phyloP scores from a whole-genome alignment of 2,329 filamentous ascomycete genomes.

The Xylaria sp. region DNA sequence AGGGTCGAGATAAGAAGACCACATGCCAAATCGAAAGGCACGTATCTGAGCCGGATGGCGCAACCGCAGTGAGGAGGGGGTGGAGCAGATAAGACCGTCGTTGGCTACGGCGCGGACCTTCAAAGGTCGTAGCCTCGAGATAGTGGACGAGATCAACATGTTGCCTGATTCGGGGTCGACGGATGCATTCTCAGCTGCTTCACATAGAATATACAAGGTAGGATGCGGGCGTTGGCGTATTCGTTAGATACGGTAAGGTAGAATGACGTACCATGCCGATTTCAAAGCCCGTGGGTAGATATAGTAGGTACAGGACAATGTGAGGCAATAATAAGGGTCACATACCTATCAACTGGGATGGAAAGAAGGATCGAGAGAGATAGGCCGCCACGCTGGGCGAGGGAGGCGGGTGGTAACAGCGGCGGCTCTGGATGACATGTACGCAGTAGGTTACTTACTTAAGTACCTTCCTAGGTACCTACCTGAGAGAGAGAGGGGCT shows the following conservation, averaged over 20 bases:
- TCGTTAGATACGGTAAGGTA: neutral
- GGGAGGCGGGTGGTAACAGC: conserved; percentile 4
- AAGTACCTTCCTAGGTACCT: too few species aligned
- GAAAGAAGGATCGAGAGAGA: neutral
- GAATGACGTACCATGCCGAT: conserved; percentile 29
- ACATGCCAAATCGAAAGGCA: conserved; percentile 61
- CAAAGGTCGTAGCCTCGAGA: conserved; percentile 46
- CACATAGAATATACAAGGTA: conserved; percentile 12
- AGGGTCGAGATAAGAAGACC: conserved; percentile 57
- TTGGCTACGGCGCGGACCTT: conserved; percentile 37
- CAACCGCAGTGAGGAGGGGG: conserved; percentile 37
- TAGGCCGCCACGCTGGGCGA: conserved; percentile 5
- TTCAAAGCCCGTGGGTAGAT: neutral
- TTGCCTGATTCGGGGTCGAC: conserved; percentile 37
- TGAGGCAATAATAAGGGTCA: conserved; percentile 14
- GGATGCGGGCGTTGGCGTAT: conserved; percentile 10
- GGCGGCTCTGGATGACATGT: conserved; percentile 1
- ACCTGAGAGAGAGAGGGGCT: too few species aligned
- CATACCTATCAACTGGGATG: neutral
- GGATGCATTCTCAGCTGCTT: conserved; percentile 31
- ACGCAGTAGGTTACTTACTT: neutral
- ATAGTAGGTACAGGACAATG: neutral
- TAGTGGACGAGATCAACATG: conserved; percentile 51
- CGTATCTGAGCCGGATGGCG: conserved; percentile 56
- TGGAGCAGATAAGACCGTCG: conserved; percentile 36